Conservation (phyloP, 139 green algal genomes). For the Tetradesmus lagerheimii region DNA sequence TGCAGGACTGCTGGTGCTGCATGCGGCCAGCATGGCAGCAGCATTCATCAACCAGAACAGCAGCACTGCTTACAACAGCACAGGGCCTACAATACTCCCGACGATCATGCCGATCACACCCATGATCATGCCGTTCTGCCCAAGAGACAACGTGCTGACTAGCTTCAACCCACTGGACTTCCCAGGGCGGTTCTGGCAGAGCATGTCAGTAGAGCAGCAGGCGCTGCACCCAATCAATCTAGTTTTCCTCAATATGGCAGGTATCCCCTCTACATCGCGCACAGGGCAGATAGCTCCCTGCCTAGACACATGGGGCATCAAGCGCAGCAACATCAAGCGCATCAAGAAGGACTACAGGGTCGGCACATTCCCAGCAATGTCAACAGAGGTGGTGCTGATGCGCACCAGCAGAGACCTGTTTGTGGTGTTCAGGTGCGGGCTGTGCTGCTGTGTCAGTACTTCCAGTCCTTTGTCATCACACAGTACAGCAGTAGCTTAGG, state of each 20-base stretch:
- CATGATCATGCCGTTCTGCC: constrained; percentile 31
- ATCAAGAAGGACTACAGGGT: constrained; percentile 14
- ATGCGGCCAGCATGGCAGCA: neutral
- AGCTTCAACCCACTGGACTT: constrained; percentile 8
- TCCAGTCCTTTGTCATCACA: too few species aligned
- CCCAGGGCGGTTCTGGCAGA: constrained; percentile 3
- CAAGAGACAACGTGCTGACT: neutral
- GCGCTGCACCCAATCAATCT: constrained; percentile 38
- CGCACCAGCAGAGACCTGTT: constrained; percentile 21
- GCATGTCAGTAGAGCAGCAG: constrained; percentile 38
- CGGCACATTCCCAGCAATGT: neutral
- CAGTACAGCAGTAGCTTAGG: too few species aligned
- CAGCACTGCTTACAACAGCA: neutral
- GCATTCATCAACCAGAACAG: neutral
- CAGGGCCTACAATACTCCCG: neutral
- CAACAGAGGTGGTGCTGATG: constrained; percentile 25
- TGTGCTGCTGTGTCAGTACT: neutral
- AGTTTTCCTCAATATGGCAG: constrained; percentile 32
- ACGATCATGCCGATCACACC: constrained; percentile 28
- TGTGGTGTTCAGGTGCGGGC: constrained; percentile 38
- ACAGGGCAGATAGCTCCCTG: neutral
- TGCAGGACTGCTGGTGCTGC: neutral
- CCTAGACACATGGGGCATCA: constrained; percentile 32
- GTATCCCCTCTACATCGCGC: constrained; percentile 1
- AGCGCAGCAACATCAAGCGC: neutral